phyloP scores from a whole-genome alignment of 306 rosid genomes.

The Coriaria nepalensis region DNA sequence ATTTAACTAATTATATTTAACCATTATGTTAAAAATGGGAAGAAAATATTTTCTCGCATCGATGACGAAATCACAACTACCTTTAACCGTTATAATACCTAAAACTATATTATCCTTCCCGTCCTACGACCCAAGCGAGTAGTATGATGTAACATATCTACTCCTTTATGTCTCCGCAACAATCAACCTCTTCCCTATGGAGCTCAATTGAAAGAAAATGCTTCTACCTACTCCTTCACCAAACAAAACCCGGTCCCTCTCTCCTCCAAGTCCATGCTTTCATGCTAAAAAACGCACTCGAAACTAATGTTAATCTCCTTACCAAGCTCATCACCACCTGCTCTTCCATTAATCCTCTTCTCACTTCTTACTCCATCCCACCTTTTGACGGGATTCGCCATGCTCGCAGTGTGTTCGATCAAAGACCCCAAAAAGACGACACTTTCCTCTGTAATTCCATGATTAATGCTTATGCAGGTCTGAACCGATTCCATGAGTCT shows the following conservation, averaged over 20 bases:
- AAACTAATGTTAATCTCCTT: slow-evolving; percentile 42
- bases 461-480: slow-evolving; percentile 26
- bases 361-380: slow-evolving; percentile 9
- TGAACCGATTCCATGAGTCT: slow-evolving; percentile 23
- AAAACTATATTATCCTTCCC: too few relatives aligned
- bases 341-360: slow-evolving; percentile 17
- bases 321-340: slow-evolving; percentile 45
- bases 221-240: slow-evolving; percentile 32
- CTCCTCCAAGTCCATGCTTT: slow-evolving; percentile 61
- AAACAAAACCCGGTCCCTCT: slow-evolving; percentile 11
- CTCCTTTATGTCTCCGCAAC: not conserved
- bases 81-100: too few relatives aligned
- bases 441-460: slow-evolving; percentile 45
- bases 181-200: slow-evolving; percentile 20
- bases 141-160: too few relatives aligned
- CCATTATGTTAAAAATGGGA: too few relatives aligned
- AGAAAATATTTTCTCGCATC: too few relatives aligned
- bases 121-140: too few relatives aligned
- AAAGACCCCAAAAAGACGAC: slow-evolving; percentile 19
- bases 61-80: too few relatives aligned
- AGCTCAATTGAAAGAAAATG: slow-evolving; percentile 42
- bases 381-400: slow-evolving; percentile 16
- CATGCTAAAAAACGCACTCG: slow-evolving; percentile 44
- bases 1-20: too few relatives aligned
- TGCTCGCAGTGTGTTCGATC: slow-evolving; percentile 46